Evolutionary conservation across 345 rosid species (phyloP).

Genomic region (Eucalyptus globulus): DNA sequence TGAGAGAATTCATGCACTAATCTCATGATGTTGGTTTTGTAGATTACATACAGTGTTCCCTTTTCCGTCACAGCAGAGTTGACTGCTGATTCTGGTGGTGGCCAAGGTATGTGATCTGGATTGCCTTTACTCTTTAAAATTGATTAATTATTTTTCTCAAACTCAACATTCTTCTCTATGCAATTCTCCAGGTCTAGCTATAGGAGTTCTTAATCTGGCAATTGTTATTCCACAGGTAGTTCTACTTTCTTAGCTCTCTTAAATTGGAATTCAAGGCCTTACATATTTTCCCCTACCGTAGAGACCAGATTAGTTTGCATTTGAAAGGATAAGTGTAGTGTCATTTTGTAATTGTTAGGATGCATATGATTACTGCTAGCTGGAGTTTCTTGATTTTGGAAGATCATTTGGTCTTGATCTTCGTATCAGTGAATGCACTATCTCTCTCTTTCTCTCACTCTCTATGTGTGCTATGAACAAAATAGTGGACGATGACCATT

Average conservation of each 20-base stretch:
- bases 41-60: slow-evolving; percentile 93
- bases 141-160: background rate
- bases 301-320: background rate
- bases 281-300: background rate
- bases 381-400: background rate
- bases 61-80: slow-evolving; percentile 91
- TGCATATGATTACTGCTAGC: background rate
- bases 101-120: slow-evolving; percentile 52
- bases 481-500: background rate
- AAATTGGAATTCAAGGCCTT: background rate
- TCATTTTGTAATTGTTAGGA: background rate
- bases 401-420: background rate
- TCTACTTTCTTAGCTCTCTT: background rate
- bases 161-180: background rate
- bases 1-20: background rate
- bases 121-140: background rate
- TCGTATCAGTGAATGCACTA: background rate
- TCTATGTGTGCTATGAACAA: background rate
- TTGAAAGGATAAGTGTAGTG: background rate
- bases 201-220: slow-evolving; percentile 90
- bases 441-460: background rate
- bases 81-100: slow-evolving; percentile 94
- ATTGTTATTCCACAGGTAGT: slow-evolving; percentile 86
- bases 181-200: slow-evolving; percentile 72
- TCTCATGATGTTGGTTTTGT: slow-evolving; percentile 3